Evolutionary conservation across 2,329 filamentous ascomycete genomes (phyloP), one percentile per base, ranked within the genome.

Genomic region (Achaetomium macrosporum): DNA sequence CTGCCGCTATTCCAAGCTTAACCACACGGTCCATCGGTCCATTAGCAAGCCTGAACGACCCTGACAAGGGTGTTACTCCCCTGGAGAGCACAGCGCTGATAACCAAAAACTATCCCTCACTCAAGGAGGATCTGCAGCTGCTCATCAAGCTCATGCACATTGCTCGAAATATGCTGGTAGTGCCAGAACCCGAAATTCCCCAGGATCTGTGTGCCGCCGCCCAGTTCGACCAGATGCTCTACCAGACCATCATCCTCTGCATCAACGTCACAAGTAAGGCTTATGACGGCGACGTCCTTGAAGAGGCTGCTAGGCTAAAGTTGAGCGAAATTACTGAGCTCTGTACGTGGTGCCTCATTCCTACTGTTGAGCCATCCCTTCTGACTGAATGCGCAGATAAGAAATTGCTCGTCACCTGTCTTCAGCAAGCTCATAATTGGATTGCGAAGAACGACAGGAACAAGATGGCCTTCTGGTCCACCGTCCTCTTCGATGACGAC

Each of bases 381-480:
- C 49, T 57, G 12, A 57, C 53, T 45, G 20, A 64, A 59, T 44
- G 19, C 25, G 2, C 50, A 84, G 81, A 82, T 65, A 85, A 86
- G 59, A 85, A 84, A 61, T 69, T 86, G 1, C 71, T 86, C 2
- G 82, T 86, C 2, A 85, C 82, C 0, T 81, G 79, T 2, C 68
- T 86, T 12, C 83, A 86, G 61, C 82, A 85, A 64, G 79, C 81
- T 2, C 82, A 85, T 59, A 86, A 86, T 64, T 85, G 83, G 81
- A 83, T 81, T 1, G 82, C 82, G 51, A 84, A 84, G 56, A 83
- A 85, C 60, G 82, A 85, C 61, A 72, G 83, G 35, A 85, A 85
- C 66, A 86, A 86, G 64, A 85, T 85, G 81, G 75, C 78, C 0
- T 85, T 86, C 55, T 86, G 83, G 82, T 80, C 79, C 51, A 79